A percentile compares a stretch with the other conserved stretches of the same genome.
Evolutionary conservation across 768 basidiomycete species (phyloP).

Genomic region (Udeniomyces megalosporus): DNA sequence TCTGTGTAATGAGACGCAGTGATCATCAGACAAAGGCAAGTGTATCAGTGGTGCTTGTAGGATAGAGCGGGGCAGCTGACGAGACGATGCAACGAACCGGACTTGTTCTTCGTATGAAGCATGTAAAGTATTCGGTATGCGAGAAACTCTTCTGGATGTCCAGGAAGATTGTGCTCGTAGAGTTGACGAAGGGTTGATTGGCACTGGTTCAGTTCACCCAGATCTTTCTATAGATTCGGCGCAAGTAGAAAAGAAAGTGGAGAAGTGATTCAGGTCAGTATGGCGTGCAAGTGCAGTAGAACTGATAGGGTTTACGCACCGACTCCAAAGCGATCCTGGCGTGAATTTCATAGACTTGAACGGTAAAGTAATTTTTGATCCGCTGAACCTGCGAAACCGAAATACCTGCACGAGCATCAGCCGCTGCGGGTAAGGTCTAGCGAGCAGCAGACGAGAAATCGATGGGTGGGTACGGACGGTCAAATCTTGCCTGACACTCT

Average conservation of each 20-base stretch:
- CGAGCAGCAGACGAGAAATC: too few species aligned
- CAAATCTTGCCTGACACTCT: slow-evolving; percentile 89
- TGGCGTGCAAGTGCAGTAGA: not conserved
- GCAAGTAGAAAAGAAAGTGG: not conserved
- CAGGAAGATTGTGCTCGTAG: slow-evolving; percentile 83
- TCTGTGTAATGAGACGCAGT: slow-evolving; percentile 37
- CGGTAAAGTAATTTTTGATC: slow-evolving; percentile 96
- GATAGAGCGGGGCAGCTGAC: slow-evolving; percentile 4
- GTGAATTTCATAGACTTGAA: slow-evolving; percentile 94
- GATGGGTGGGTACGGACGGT: slow-evolving; percentile 49
- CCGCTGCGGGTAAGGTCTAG: too few species aligned
- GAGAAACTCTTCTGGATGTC: slow-evolving; percentile 87
- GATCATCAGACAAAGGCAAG: not conserved
- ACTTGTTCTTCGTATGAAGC: slow-evolving; percentile 79
- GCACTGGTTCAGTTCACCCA: slow-evolving; percentile 98
- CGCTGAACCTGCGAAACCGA: slow-evolving; percentile 76
- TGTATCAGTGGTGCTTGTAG: not conserved
- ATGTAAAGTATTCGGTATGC: slow-evolving; percentile 96
- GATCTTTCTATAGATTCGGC: slow-evolving; percentile 52
- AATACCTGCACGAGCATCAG: too few species aligned
- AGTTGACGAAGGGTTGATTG: slow-evolving; percentile 75
- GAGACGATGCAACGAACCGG: slow-evolving; percentile 42
- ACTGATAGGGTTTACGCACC: slow-evolving; percentile 34
- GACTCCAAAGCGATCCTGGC: slow-evolving; percentile 90
- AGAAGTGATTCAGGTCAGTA: too few species aligned